phyloP scores from a whole-genome alignment of 2,329 filamentous ascomycete species.

The Botryotinia narcissicola region DNA sequence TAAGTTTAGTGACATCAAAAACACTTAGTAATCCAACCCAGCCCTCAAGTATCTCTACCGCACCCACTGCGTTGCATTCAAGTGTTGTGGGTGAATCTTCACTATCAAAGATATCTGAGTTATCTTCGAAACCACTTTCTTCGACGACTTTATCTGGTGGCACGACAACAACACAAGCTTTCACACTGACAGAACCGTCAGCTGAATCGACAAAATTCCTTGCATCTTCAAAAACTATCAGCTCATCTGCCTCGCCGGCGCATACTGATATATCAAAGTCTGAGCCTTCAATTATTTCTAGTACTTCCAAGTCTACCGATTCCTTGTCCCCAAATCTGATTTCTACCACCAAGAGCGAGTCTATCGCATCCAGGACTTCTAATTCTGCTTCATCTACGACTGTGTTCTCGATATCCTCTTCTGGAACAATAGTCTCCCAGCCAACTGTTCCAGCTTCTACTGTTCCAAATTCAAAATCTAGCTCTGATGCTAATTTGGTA shows the following conservation, averaged over 20 bases:
- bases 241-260: background rate
- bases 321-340: background rate
- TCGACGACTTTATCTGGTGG: conserved; percentile 4
- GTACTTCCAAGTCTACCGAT: background rate
- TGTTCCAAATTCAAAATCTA: background rate
- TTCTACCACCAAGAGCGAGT: background rate
- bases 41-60: background rate
- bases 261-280: background rate
- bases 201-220: background rate
- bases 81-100: background rate
- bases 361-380: background rate
- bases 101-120: background rate
- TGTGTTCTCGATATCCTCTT: background rate
- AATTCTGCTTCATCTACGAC: background rate
- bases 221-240: background rate
- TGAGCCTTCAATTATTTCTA: background rate
- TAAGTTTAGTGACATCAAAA: background rate
- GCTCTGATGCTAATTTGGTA: background rate
- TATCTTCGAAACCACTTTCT: background rate
- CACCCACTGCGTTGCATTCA: background rate
- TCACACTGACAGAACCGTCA: conserved; percentile 2
- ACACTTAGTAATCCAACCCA: background rate
- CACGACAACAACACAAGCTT: conserved; percentile 9
- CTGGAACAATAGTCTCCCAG: background rate
- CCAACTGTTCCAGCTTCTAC: background rate